Evolutionary conservation across 768 basidiomycete genomes (phyloP).

Genomic region (Mycena olivaceomarginata): DNA sequence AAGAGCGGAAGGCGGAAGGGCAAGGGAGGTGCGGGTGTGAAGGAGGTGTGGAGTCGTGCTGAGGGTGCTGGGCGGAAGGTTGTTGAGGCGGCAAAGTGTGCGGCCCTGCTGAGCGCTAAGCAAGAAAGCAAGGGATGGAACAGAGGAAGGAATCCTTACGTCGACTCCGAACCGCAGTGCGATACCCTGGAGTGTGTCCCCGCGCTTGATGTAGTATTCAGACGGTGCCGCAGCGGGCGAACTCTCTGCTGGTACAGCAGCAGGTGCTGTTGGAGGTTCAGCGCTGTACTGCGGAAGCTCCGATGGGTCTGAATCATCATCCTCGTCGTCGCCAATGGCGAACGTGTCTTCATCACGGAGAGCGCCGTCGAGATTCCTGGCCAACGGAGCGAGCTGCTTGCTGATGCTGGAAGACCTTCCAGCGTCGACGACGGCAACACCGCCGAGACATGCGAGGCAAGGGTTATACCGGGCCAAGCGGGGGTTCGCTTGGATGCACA

Average conservation of each 20-base stretch:
- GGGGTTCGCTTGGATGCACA: slow-evolving; percentile 76
- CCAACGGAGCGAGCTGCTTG: slow-evolving; percentile 16
- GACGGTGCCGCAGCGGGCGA: slow-evolving; percentile 34
- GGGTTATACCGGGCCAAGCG: slow-evolving; percentile 82
- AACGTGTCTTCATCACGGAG: slow-evolving; percentile 79
- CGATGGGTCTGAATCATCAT: slow-evolving; percentile 47
- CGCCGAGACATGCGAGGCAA: slow-evolving; percentile 81
- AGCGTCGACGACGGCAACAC: slow-evolving; percentile 63
- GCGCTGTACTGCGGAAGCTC: slow-evolving; percentile 24
- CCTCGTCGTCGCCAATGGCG: slow-evolving; percentile 79
- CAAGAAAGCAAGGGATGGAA: background rate
- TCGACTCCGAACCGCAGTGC: slow-evolving; percentile 76
- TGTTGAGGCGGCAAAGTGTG: slow-evolving; percentile 79
- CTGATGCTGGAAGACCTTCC: slow-evolving; percentile 18
- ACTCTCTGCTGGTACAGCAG: background rate
- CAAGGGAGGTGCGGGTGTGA: slow-evolving; percentile 78
- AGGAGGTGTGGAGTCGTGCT: slow-evolving; percentile 84
- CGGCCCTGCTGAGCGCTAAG: slow-evolving; percentile 64
- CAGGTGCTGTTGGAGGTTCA: slow-evolving; percentile 5
- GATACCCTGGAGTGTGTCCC: slow-evolving; percentile 81
- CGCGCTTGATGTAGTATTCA: slow-evolving; percentile 73
- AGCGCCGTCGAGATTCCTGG: slow-evolving; percentile 69
- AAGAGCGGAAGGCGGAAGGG: slow-evolving; percentile 68
- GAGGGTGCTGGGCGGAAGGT: slow-evolving; percentile 78
- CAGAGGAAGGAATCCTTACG: slow-evolving; percentile 61